Evolutionary conservation across 2,329 filamentous ascomycete species (phyloP).

Genomic region (Helotiales sp.): DNA sequence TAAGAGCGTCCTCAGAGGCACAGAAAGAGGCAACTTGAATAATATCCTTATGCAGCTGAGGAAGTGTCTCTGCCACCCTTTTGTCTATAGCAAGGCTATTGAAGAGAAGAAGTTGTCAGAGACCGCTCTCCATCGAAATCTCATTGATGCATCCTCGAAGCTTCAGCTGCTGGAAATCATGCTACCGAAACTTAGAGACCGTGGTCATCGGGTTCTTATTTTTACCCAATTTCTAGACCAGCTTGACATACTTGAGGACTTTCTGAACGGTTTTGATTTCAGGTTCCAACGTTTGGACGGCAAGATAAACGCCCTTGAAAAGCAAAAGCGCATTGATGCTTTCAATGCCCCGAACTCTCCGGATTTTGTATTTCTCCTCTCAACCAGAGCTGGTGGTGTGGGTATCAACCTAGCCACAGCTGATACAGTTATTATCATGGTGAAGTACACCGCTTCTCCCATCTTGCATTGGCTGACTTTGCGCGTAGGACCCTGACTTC

Average conservation of each 20-base stretch:
- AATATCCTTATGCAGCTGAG: constrained; percentile 95
- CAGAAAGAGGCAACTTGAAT: constrained; percentile 78
- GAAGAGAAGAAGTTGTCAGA: constrained; percentile 73
- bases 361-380: constrained; percentile 88
- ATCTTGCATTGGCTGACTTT: constrained; percentile 13
- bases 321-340: constrained; percentile 90
- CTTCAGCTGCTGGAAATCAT: constrained; percentile 81
- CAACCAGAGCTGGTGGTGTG: constrained; percentile 91
- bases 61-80: constrained; percentile 94
- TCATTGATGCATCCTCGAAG: constrained; percentile 91
- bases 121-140: constrained; percentile 68
- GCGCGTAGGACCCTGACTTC: constrained; percentile 33
- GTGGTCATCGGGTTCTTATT: constrained; percentile 87
- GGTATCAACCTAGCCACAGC: constrained; percentile 97
- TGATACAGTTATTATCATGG: constrained; percentile 93
- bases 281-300: constrained; percentile 83
- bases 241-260: constrained; percentile 89
- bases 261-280: constrained; percentile 73
- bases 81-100: constrained; percentile 87
- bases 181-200: constrained; percentile 80
- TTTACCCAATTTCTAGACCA: constrained; percentile 95
- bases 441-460: constrained; percentile 64
- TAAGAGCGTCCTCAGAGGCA: constrained; percentile 57
- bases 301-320: constrained; percentile 75
- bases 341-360: constrained; percentile 85